These are phyloP conservation scores for Saprolegnia parasitica DNA, from an alignment of 352 stramenopile species.

Conservation along the genomic window DNA sequence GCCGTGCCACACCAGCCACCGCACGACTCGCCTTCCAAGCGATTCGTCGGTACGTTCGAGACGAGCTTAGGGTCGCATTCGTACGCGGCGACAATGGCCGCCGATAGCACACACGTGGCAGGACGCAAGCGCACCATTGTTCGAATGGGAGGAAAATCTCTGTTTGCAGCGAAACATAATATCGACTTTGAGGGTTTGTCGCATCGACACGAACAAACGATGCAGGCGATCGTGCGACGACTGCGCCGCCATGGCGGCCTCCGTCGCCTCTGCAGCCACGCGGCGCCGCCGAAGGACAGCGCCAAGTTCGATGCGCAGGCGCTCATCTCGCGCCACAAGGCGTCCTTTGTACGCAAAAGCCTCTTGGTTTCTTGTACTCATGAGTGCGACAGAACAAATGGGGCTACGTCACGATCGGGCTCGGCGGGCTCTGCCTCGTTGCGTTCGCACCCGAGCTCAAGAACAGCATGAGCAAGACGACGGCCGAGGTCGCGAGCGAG, in stretches of 20 bases:
- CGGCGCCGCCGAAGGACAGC: not conserved
- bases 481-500: slow-evolving; percentile 70
- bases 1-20: slow-evolving; percentile 12
- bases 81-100: not conserved
- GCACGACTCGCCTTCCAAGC: not conserved
- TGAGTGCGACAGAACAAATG: slow-evolving; percentile 19
- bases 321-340: not conserved
- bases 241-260: no score
- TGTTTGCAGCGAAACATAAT: no score
- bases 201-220: no score
- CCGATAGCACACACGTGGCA: no score
- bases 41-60: not conserved
- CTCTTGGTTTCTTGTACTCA: not conserved
- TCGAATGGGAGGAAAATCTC: no score
- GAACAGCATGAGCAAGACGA: slow-evolving; percentile 74
- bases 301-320: not conserved
- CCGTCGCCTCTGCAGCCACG: not conserved
- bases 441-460: slow-evolving; percentile 75
- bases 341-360: not conserved
- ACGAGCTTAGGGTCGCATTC: slow-evolving; percentile 5
- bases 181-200: no score
- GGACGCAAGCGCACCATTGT: no score
- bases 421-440: slow-evolving; percentile 50
- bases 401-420: slow-evolving; percentile 1
- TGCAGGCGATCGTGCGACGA: not conserved